Base-by-base conservation (phyloP, 345 rosid species). In the Reutealis trisperma region DNA sequence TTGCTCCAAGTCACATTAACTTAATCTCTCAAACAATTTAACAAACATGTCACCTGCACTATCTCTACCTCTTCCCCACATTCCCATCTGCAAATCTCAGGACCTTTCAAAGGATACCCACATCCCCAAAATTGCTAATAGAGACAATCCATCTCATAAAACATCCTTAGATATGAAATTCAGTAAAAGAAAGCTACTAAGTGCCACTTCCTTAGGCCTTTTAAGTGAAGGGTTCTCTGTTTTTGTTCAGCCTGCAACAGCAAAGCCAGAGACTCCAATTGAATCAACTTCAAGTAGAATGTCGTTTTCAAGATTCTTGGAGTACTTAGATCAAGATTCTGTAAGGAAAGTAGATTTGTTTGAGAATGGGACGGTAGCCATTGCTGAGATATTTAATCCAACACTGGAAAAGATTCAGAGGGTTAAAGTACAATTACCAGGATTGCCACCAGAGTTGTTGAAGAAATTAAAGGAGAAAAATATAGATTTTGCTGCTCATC, bases 401-500 rank as follows among this genome's bases (percentile, higher is more conserved):
- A 70, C 87, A 6, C 82, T 88, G 21, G 83, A 82, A 0, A 87
- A 81, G 86, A 78, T 85, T 67, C 94, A 91, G 83, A 86, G 93
- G 73, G 94, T 91, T n/a, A 89, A 74, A 75, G 74, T 93, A 30
- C 91, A 85, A 82, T 83, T 93, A 65, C 94, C 90, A 4, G 96
- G 96, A 62, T 78, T 87, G 82, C 92, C 90, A 0, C 81, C 63
- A 55, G 86, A 90, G 77, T 79, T 93, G 78, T 19, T 90, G 73
- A 83, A 87, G 84, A 90, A 89, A 79, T 81, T 91, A 87, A 81
- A 88, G 78, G 94, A 85, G 76, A 91, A 88, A 77, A 78, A 84
- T 42, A 90, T 91, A 3, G 96, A 91, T 69, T 90, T 93, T 34
- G 87, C 93, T 19, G 94, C 86, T 76, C 88, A 87, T 81, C 93